Base-by-base conservation (phyloP, 2,329 filamentous ascomycete species). In the Penicillium hordei region DNA sequence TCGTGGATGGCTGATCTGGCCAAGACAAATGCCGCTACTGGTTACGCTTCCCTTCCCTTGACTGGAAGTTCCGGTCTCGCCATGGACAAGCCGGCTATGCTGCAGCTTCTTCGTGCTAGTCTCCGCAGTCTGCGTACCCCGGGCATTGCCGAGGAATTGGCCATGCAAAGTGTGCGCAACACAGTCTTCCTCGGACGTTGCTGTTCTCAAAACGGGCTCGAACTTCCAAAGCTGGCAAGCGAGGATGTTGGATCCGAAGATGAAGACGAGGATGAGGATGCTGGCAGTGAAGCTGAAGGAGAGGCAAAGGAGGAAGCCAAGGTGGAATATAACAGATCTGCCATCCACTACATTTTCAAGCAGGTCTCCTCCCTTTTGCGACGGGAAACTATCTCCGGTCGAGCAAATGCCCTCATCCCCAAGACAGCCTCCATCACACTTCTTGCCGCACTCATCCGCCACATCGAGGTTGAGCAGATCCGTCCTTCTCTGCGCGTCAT, bases 1-100 rank as follows among this genome's bases (percentile, higher is more conserved):
- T 81, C 83, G n/a, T 94, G 90, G 74, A 86, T 97, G 65, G 84
- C 87, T 4, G 90, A 96, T 71, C 86, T 96, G 62, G 89, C 89
- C 23, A 82, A 83, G 59, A 83, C 83, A 10, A 86, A 84, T 67
- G 83, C 81, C 44, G 79, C 79, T 31, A 72, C 70, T 31, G 82
- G 81, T 12, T 78, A 86, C 57, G 76, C 75, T 29, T 79, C 78
- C 1, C 73, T 91, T 46, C 85, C 88, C 2, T 77, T 96, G 13
- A 72, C 78, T 42, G 89, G 91, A 23, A 89, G 88, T 1, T 80
- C 87, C 53, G 93, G 91, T 0, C 79, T 97, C 25, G 77, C 81
- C 29, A 78, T 97, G 7, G 81, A 83, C 31, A 81, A 81, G 13
- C 81, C 85, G 3, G 86, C 87, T 57, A 85, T 95, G 78, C 75